Evolutionary conservation across 1,139 yeast genomes (phyloP).

Genomic region (Pichia sp.): DNA sequence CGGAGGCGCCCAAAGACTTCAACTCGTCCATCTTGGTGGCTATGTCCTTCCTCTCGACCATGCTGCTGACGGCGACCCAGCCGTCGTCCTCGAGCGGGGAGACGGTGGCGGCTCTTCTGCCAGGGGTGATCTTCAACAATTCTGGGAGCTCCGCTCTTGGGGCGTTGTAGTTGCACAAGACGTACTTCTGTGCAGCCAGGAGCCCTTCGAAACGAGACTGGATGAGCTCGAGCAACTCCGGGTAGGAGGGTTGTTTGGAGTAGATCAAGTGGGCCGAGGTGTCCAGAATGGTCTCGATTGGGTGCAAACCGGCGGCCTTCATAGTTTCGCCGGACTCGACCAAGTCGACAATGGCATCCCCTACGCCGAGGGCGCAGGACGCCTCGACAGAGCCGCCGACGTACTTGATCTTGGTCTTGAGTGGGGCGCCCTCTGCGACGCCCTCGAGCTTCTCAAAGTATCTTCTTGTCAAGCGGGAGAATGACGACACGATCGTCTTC

Average conservation of each 20-base stretch:
- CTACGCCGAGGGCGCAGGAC: constrained; percentile 96
- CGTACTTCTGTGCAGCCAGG: constrained; percentile 88
- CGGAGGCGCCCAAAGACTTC: constrained; percentile 75
- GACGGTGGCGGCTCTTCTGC: constrained; percentile 94
- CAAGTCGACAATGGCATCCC: constrained; percentile 95
- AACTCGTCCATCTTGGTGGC: constrained; percentile 86
- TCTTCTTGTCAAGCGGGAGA: constrained; percentile 68
- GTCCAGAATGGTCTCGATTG: constrained; percentile 78
- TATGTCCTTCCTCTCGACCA: constrained; percentile 77
- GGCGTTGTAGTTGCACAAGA: constrained; percentile 89
- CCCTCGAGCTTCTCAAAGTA: constrained; percentile 77
- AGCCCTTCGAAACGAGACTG: constrained; percentile 86
- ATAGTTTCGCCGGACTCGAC: constrained; percentile 98
- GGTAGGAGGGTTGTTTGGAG: constrained; percentile 63
- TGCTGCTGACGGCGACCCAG: constrained; percentile 92
- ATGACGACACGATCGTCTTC: constrained; percentile 87
- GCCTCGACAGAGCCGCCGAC: constrained; percentile 99
- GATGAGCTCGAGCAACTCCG: constrained; percentile 68
- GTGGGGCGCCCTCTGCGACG: constrained; percentile 41
- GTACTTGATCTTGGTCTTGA: constrained; percentile 71
- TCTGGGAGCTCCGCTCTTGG: constrained; percentile 62
- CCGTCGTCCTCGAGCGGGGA: constrained; percentile 80
- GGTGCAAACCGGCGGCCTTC: constrained; percentile 95
- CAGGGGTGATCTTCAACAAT: constrained; percentile 81
- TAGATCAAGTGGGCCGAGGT: constrained; percentile 92